Evolutionary conservation across 768 basidiomycete species (phyloP).

Genomic region (Tulasnella sp.): DNA sequence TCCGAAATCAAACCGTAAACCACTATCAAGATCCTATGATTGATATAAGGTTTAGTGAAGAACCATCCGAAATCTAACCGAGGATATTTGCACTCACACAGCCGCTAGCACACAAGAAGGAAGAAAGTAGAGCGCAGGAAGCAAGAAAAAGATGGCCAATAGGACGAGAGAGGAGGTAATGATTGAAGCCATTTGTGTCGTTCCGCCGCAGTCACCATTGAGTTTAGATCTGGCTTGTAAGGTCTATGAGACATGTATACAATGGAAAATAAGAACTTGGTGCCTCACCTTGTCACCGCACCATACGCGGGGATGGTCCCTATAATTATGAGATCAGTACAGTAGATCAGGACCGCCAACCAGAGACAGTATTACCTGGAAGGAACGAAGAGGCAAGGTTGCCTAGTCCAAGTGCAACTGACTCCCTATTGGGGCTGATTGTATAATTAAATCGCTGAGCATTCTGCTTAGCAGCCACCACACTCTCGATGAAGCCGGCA

Average conservation of each 20-base stretch:
- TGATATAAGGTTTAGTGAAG: neutral
- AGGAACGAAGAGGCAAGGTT: constrained; percentile 17
- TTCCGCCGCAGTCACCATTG: constrained; percentile 79
- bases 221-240: constrained; percentile 57
- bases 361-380: neutral
- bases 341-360: constrained; percentile 34
- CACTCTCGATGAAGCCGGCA: constrained; percentile 87
- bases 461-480: constrained; percentile 92
- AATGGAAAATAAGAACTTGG: neutral
- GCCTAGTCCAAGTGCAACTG: constrained; percentile 66
- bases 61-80: neutral
- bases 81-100: constrained; percentile 53
- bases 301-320: constrained; percentile 90
- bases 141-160: constrained; percentile 78
- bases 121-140: constrained; percentile 75
- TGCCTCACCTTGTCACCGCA: constrained; percentile 71
- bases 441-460: constrained; percentile 74
- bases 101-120: constrained; percentile 87
- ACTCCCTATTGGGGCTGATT: constrained; percentile 87
- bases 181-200: constrained; percentile 82
- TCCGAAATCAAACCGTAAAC: constrained; percentile 77
- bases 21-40: constrained; percentile 63
- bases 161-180: constrained; percentile 66
- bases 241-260: neutral
- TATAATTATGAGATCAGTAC: constrained; percentile 64